These are phyloP conservation scores for Bremia lactucae DNA, from an alignment of 352 stramenopile genomes.

Conservation along the genomic window DNA sequence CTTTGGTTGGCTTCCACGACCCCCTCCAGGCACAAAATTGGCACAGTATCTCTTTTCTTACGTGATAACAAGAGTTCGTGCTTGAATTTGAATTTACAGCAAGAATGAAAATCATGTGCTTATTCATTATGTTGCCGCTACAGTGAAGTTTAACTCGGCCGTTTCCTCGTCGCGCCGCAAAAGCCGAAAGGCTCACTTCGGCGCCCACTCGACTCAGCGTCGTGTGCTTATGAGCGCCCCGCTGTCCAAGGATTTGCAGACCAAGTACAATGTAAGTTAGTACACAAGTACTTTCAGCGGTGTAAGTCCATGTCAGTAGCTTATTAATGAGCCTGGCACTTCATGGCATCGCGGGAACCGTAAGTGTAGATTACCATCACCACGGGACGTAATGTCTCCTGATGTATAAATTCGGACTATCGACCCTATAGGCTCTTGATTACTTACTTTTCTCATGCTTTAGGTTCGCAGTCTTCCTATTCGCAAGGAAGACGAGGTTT, in stretches of 20 bases:
- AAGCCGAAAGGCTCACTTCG: slow-evolving; percentile 99
- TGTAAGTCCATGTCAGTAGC: slow-evolving; percentile 84
- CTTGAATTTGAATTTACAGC: too few species aligned
- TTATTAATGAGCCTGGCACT: slow-evolving; percentile 44
- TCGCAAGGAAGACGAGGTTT: slow-evolving; percentile 98
- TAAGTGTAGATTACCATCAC: slow-evolving; percentile 64
- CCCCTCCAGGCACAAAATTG: background rate
- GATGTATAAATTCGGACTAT: background rate
- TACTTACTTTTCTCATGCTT: background rate
- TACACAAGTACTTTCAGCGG: slow-evolving; percentile 78
- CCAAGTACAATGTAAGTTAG: slow-evolving; percentile 98
- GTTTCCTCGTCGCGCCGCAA: slow-evolving; percentile 95
- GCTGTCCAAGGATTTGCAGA: slow-evolving; percentile 98
- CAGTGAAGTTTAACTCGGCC: slow-evolving; percentile 92
- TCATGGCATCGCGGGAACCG: slow-evolving; percentile 82
- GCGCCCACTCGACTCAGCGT: slow-evolving; percentile 91
- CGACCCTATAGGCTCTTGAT: slow-evolving; percentile 2
- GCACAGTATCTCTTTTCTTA: slow-evolving; percentile 79
- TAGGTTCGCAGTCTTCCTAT: slow-evolving; percentile 96
- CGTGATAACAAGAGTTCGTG: slow-evolving; percentile 80
- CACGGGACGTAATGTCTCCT: too few species aligned
- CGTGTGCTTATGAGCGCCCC: slow-evolving; percentile 96
- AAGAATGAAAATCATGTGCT: background rate
- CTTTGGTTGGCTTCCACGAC: slow-evolving; percentile 21
- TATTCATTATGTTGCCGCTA: slow-evolving; percentile 5